Evolutionary conservation across 148 eudicot species (phyloP), one percentile per base, ranked within the genome.

Genomic region (Amaranthus hypochondriacus): DNA sequence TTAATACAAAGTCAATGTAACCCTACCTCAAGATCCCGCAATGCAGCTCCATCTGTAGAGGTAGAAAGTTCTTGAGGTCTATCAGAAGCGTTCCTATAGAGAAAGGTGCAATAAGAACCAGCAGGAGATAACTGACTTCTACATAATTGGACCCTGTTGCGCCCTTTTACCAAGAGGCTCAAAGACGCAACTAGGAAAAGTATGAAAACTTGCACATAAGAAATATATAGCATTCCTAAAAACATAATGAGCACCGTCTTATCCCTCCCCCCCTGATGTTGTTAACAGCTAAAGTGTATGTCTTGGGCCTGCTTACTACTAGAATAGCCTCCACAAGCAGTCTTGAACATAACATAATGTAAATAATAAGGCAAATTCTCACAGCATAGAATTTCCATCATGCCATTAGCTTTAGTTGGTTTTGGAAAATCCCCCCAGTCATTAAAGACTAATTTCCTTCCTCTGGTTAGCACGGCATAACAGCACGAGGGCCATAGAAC

Each of bases 11-110:
- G 0, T 39, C 70, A 12, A 47, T 48, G 68, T 75, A 15, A 6
- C 8, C 74, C 73, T 84, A 95, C 99, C 99, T 92, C 94, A 74
- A 78, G 77, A 81, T 92, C 94, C 78, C 73, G 87, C 14, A 63
- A 65, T 71, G 96, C 86, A 80, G 89, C 86, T 79, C 84, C 89
- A 79, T 77, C 85, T 53, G 66, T 54, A 39, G 87, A 75, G 72
- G 82, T 85, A 46, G 80, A 77, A 59, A 62, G 78, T 75, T 78
- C 96, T 72, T 74, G 88, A 15, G 89, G 75, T 71, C 70, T 83
- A 6, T 83, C 90, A 13, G 64, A 53, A 75, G 73, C 81, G 73
- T 43, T 86, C 82, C 94, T 90, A 89, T 69, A 80, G 58, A 68
- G 43, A 64, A 55, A 28, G 50, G 49, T 18, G 48, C 42, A n/a